Evolutionary conservation across 108 stramenopile genomes (phyloP).

Genomic region (Licmophora abbreviata): DNA sequence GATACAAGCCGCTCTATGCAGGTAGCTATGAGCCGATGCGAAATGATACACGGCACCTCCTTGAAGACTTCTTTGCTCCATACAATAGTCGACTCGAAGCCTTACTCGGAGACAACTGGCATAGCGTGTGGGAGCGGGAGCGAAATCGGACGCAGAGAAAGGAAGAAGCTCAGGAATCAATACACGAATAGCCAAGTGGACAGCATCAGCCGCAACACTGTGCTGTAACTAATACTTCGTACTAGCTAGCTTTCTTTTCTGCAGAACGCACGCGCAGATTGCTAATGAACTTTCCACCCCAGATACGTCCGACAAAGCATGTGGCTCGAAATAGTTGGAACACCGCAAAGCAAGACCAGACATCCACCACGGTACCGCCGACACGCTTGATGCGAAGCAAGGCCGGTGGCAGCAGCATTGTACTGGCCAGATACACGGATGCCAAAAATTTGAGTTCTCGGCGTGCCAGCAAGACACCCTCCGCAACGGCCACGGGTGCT

Average conservation of each 20-base stretch:
- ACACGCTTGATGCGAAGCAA: constrained; percentile 48
- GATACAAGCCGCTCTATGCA: neutral
- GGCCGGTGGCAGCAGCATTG: constrained; percentile 62
- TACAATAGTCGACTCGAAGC: constrained; percentile 20
- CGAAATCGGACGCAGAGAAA: too few relatives aligned
- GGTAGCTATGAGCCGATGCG: constrained; percentile 1
- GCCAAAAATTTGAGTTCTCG: constrained; percentile 68
- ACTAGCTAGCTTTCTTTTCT: constrained; percentile 1
- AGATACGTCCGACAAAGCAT: constrained; percentile 68
- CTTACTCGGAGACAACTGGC: constrained; percentile 22
- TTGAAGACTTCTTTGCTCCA: constrained; percentile 17
- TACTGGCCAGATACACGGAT: constrained; percentile 63
- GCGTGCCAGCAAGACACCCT: constrained; percentile 69
- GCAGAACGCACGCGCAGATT: too few relatives aligned
- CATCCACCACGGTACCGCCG: constrained; percentile 63
- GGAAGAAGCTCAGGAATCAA: too few relatives aligned
- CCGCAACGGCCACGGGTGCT: constrained; percentile 81
- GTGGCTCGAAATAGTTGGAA: constrained; percentile 76
- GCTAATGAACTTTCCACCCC: too few relatives aligned
- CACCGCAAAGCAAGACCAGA: constrained; percentile 73
- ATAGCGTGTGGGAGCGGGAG: constrained; percentile 10
- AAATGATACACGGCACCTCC: neutral
- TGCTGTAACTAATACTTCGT: neutral
- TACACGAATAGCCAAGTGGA: too few relatives aligned
- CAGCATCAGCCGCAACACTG: neutral